A percentile compares a stretch with the other conserved stretches of the same genome.
Evolutionary conservation across 352 stramenopile genomes (phyloP).

Genomic region (Pythium phragmiticola): DNA sequence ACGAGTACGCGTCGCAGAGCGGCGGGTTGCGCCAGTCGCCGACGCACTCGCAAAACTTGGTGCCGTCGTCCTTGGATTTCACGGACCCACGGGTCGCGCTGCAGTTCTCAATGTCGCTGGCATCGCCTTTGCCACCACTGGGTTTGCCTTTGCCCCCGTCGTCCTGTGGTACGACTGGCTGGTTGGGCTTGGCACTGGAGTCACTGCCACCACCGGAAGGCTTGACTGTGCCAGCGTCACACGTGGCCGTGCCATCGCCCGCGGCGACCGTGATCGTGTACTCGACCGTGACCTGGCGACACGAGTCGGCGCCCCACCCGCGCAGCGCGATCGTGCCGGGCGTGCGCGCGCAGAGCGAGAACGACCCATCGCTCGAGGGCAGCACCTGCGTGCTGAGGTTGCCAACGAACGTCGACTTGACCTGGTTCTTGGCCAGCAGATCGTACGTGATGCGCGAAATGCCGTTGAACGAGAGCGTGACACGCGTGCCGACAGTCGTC

Average conservation of each 20-base stretch:
- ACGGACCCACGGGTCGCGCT: constrained; percentile 23
- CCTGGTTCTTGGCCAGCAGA: constrained; percentile 27
- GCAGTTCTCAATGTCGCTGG: constrained; percentile 27
- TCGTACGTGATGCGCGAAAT: constrained; percentile 30
- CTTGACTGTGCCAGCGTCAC: constrained; percentile 23
- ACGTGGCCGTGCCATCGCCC: constrained; percentile 15
- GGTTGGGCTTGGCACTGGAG: constrained; percentile 8
- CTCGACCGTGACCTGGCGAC: constrained; percentile 25
- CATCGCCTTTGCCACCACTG: not conserved
- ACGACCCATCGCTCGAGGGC: constrained; percentile 8
- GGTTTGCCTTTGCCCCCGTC: constrained; percentile 10
- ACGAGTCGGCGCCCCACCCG: constrained; percentile 30
- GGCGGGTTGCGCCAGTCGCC: constrained; percentile 37
- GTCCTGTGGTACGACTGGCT: constrained; percentile 16
- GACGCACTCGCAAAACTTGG: constrained; percentile 33
- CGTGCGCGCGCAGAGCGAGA: constrained; percentile 17
- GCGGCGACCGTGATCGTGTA: constrained; percentile 26
- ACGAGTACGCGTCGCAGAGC: constrained; percentile 29
- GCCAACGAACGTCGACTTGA: constrained; percentile 24
- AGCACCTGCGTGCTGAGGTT: constrained; percentile 30
- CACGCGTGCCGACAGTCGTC: constrained; percentile 30
- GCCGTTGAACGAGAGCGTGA: constrained; percentile 23
- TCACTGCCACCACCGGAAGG: constrained; percentile 1
- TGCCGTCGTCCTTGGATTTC: constrained; percentile 12
- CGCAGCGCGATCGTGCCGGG: constrained; percentile 25